Conservation (phyloP, 257 asterid genomes). For the Echium plantagineum region DNA sequence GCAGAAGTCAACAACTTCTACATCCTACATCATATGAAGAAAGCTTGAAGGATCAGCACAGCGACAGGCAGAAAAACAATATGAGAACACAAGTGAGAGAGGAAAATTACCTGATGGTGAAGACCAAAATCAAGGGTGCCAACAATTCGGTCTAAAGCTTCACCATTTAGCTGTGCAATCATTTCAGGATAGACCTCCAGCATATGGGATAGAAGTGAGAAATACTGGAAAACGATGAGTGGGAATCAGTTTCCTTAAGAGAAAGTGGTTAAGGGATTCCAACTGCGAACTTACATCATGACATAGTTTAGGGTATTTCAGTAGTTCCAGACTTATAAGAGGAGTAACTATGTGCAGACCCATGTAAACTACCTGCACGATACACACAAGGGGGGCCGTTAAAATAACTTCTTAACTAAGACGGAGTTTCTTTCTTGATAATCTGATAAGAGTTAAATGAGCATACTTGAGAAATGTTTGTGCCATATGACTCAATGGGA, state of each 20-base stretch:
- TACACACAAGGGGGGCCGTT: slow-evolving; percentile 3
- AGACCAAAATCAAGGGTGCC: slow-evolving; percentile 83
- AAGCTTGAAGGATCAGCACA: background rate
- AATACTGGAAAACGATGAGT: slow-evolving; percentile 47
- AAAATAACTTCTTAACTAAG: background rate
- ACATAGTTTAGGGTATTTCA: slow-evolving; percentile 92
- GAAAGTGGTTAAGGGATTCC: slow-evolving; percentile 2
- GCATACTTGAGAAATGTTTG: slow-evolving; percentile 73
- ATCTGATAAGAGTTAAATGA: slow-evolving; percentile 1
- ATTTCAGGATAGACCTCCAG: slow-evolving; percentile 94
- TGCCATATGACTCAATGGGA: slow-evolving; percentile 68
- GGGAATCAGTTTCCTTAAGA: slow-evolving; percentile 1
- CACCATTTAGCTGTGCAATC: slow-evolving; percentile 48
- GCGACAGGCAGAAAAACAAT: background rate
- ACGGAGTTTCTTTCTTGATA: slow-evolving; percentile 6
- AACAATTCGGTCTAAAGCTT: slow-evolving; percentile 59
- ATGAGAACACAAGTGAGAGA: background rate
- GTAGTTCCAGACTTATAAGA: slow-evolving; percentile 64
- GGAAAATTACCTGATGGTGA: slow-evolving; percentile 58
- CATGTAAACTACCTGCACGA: slow-evolving; percentile 68
- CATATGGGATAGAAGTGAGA: slow-evolving; percentile 79
- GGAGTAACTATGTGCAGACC: slow-evolving; percentile 92
- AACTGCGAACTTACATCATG: slow-evolving; percentile 46
- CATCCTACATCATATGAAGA: slow-evolving; percentile 39
- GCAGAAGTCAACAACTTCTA: slow-evolving; percentile 67